Evolutionary conservation across 2,329 filamentous ascomycete genomes (phyloP), one percentile per base, ranked within the genome.

Genomic region (Trichothecium sympodiale): DNA sequence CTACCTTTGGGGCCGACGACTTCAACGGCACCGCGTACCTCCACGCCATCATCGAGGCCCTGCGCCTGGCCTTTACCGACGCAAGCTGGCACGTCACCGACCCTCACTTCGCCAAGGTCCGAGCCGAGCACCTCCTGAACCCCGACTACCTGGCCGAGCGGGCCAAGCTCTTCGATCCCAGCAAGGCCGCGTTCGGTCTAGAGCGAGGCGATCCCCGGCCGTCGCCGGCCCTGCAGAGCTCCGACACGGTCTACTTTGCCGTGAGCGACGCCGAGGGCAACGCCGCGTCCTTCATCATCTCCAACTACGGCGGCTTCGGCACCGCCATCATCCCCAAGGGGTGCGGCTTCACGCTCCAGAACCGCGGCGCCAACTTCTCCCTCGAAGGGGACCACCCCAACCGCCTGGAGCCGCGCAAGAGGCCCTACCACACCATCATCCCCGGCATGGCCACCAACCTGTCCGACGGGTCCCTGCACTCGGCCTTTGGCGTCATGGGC

Each of bases 341-440:
- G 6, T 94, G 86, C 55, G 89, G 89, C 7, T 96, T 96, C 62
- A 89, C 85, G 1, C 71, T 98, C 15, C 91, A 98, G 55, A 95
- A 94, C 65, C 84, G 91, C 3, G 91, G 84, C 7, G 78, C 81
- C 28, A 91, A 89, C 55, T 96, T 98, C 60, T 76, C 71, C 2
- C 71, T 98, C 1, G 61, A 72, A 17, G 55, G 67, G 0, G 62
- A 63, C 2, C 88, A 94, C 51, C 86, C 88, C 1, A 96, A 96
- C 52, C 71, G 69, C 15, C 67, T 94, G 12, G 83, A 75, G 7
- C 84, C 87, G 0, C 67, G 78, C 25, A 96, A 96, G 65, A 63
- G 91, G 31, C 91, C 91, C 0, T 98, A 96, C 60, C 91, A 96
- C 59, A 98, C 91, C 36, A 96, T 98, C 56, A 98, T 98, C 49